These are phyloP conservation scores for Sphaerobolus stellatus DNA, from an alignment of 1,284 basidiomycete genomes.

Conservation along the genomic window DNA sequence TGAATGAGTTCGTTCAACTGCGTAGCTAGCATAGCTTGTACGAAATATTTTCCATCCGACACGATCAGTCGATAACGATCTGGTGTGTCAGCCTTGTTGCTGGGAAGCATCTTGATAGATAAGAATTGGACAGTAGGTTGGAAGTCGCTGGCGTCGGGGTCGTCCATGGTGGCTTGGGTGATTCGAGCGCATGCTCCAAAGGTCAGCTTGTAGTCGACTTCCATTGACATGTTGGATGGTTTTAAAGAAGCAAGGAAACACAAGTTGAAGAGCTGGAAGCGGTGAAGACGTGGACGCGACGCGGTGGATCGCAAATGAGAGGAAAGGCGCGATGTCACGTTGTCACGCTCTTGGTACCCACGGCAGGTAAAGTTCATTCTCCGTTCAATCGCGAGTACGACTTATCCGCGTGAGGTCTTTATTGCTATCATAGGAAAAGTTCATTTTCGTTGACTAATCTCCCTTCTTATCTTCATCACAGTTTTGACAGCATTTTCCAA, in stretches of 20 bases:
- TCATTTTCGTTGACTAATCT: too few species aligned
- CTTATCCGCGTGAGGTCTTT: too few species aligned
- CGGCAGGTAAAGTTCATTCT: too few species aligned
- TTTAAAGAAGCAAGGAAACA: background rate
- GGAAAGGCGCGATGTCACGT: background rate
- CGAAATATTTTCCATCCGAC: constrained; percentile 80
- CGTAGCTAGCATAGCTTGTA: constrained; percentile 95
- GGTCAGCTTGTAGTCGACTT: constrained; percentile 48
- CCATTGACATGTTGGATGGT: too few species aligned
- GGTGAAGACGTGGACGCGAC: too few species aligned
- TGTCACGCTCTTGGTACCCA: background rate
- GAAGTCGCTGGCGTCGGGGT: constrained; percentile 51
- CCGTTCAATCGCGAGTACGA: too few species aligned
- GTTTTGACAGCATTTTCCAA: too few species aligned
- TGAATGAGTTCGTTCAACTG: constrained; percentile 82
- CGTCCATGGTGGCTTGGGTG: constrained; percentile 39
- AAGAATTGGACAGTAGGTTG: constrained; percentile 77
- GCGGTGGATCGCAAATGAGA: too few species aligned
- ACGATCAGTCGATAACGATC: constrained; percentile 74
- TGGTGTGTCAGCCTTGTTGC: constrained; percentile 25
- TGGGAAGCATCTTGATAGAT: constrained; percentile 74
- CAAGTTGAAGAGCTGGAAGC: background rate
- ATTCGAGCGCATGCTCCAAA: constrained; percentile 57
- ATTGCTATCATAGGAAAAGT: too few species aligned
- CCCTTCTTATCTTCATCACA: too few species aligned